A percentile compares a stretch with the other conserved stretches of the same genome.
Evolutionary conservation across 495 filamentous ascomycete species (phyloP).

Genomic region (Penicillium coffeae): DNA sequence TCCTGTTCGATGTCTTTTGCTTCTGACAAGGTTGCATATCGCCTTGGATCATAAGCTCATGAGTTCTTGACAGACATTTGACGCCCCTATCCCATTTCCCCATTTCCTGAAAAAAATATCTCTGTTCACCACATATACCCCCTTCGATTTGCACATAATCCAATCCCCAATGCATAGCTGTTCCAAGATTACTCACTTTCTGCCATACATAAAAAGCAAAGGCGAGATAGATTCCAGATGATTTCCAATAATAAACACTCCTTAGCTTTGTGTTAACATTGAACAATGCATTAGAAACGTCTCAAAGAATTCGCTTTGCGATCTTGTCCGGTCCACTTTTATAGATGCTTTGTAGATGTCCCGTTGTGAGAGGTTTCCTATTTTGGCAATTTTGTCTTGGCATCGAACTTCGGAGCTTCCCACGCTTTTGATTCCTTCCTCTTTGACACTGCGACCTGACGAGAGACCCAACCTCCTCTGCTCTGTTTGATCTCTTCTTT

Average conservation of each 20-base stretch:
- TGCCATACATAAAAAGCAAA: slow-evolving; percentile 17
- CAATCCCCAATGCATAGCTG: slow-evolving; percentile 22
- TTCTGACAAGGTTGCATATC: no score
- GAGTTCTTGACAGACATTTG: slow-evolving; percentile 20
- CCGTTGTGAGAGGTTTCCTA: slow-evolving; percentile 21
- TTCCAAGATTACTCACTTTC: slow-evolving; percentile 4
- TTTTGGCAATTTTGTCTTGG: slow-evolving; percentile 24
- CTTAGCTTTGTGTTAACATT: no score
- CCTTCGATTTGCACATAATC: slow-evolving; percentile 29
- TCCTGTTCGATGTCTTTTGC: no score
- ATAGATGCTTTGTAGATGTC: background rate
- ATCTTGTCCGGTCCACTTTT: background rate
- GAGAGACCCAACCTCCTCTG: background rate
- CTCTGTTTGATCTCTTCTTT: background rate
- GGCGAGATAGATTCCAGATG: slow-evolving; percentile 4
- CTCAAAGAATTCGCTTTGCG: background rate
- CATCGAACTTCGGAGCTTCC: slow-evolving; percentile 22
- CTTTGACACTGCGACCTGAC: slow-evolving; percentile 1
- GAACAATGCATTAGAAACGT: no score
- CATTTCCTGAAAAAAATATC: slow-evolving; percentile 7
- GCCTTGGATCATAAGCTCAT: slow-evolving; percentile 7
- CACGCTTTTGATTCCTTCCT: slow-evolving; percentile 8
- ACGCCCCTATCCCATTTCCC: slow-evolving; percentile 15
- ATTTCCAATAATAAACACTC: no score
- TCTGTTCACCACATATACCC: slow-evolving; percentile 24